Evolutionary conservation across 140 eudicot species (phyloP).

Genomic region (Oenanthe javanica): DNA sequence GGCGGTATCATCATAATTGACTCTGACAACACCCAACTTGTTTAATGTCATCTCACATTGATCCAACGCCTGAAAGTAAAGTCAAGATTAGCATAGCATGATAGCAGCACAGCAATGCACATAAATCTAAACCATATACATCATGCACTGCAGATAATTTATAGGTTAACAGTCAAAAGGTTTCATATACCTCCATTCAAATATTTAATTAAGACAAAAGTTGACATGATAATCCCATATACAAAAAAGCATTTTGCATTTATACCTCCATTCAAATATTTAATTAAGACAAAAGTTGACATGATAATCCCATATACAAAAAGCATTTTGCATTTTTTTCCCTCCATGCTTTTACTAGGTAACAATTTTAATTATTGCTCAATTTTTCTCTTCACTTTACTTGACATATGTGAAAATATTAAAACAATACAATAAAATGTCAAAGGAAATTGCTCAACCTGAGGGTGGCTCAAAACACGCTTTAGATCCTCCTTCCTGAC

Average conservation of each 20-base stretch:
- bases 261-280: background rate
- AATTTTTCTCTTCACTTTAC: background rate
- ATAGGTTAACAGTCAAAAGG: background rate
- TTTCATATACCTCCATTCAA: background rate
- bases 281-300: background rate
- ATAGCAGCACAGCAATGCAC: background rate
- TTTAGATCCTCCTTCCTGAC: constrained; percentile 80
- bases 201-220: background rate
- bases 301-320: background rate
- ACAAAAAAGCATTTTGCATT: background rate
- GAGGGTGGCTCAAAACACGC: constrained; percentile 93
- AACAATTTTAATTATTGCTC: background rate
- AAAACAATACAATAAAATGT: background rate
- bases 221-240: background rate
- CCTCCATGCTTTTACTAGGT: background rate
- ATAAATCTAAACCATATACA: background rate
- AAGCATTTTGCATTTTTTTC: background rate
- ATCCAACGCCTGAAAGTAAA: constrained; percentile 61
- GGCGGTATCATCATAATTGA: constrained; percentile 74
- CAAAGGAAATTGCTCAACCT: constrained; percentile 33
- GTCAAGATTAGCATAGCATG: background rate
- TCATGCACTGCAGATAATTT: background rate
- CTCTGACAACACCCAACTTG: constrained; percentile 59
- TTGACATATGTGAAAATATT: background rate
- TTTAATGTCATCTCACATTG: constrained; percentile 67